Evolutionary conservation across 2,329 filamentous ascomycete genomes (phyloP).

Genomic region (Phyllachora maydis): DNA sequence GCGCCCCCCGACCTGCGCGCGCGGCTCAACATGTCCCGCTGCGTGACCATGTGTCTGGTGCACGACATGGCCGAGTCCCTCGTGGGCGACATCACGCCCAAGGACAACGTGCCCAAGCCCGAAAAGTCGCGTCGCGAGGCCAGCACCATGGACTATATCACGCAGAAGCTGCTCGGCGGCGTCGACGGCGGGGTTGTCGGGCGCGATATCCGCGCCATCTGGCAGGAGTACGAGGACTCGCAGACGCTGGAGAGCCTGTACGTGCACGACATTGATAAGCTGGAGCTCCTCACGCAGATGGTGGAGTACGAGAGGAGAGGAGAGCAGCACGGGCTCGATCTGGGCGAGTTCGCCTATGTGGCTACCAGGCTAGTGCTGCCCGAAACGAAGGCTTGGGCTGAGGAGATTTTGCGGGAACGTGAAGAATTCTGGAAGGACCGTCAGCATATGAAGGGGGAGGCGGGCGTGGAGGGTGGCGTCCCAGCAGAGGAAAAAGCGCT

Average conservation of each 20-base stretch:
- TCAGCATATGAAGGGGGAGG: slow-evolving; percentile 23
- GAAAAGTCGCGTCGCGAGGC: slow-evolving; percentile 83
- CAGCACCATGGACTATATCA: slow-evolving; percentile 82
- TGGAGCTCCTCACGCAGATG: slow-evolving; percentile 90
- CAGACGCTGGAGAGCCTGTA: slow-evolving; percentile 69
- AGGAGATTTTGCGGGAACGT: slow-evolving; percentile 56
- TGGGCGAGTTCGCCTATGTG: slow-evolving; percentile 76
- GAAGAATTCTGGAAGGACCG: slow-evolving; percentile 46
- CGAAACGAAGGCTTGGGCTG: slow-evolving; percentile 66
- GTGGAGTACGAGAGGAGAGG: slow-evolving; percentile 75
- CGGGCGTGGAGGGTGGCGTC: slow-evolving; percentile 18
- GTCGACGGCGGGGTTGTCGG: slow-evolving; percentile 49
- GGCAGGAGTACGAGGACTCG: slow-evolving; percentile 90
- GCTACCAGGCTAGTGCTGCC: slow-evolving; percentile 49
- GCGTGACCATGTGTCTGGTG: slow-evolving; percentile 86
- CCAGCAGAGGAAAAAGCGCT: slow-evolving; percentile 13
- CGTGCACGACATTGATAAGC: slow-evolving; percentile 94
- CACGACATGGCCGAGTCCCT: slow-evolving; percentile 96
- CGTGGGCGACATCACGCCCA: slow-evolving; percentile 91
- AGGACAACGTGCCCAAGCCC: slow-evolving; percentile 63
- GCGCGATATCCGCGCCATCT: slow-evolving; percentile 53
- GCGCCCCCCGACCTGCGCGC: slow-evolving; percentile 55
- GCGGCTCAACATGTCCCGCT: slow-evolving; percentile 57
- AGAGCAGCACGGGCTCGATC: slow-evolving; percentile 43
- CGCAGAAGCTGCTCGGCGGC: slow-evolving; percentile 46